Evolutionary conservation across 345 rosid genomes (phyloP), one percentile per base, ranked within the genome.

Genomic region (rapeseed (Brassica napus)): DNA sequence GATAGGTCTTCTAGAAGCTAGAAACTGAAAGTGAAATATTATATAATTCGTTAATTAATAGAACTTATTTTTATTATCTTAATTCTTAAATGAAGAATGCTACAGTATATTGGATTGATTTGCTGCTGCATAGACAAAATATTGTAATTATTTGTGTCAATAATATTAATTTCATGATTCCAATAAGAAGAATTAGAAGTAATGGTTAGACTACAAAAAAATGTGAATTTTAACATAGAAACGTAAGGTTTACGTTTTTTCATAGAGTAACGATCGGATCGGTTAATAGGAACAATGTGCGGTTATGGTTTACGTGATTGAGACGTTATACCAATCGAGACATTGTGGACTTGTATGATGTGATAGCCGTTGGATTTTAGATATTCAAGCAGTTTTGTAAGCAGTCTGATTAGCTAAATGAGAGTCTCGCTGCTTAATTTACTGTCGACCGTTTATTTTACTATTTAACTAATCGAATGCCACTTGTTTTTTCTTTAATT

Each of bases 291-390:
- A 57, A 3, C 49, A 10, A 63, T 24, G 23, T 24, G 65, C 14
- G 52, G 77, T 65, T 72, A 4, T 18, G n/a, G 58, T 1, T 63
- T 37, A 5, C 47, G 11, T 42, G 73, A 78, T 42, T 54, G 63
- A 65, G 82, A 78, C 63, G 28, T 57, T 66, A 34, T 39, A 39
- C 71, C 76, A 55, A 28, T 63, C 16, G 24, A 37, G 21, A 44
- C 62, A 68, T 61, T 5, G 11, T 12, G 5, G 8, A 64, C 47
- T 8, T 59, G 59, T 28, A 59, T 58, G 68, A 60, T n/a, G n/a
- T n/a, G n/a, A n/a, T n/a, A 61, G 74, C 32, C 74, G 24, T 30
- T 44, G 8, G 52, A 31, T 47, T 32, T 58, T 11, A 57, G 14
- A 54, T 8, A n/a, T 54, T 18, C 32, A 14, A 47, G 8, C 54